Evolutionary conservation across 2,329 filamentous ascomycete genomes (phyloP), one percentile per base, ranked within the genome.

Genomic region (Colletotrichum shisoi): DNA sequence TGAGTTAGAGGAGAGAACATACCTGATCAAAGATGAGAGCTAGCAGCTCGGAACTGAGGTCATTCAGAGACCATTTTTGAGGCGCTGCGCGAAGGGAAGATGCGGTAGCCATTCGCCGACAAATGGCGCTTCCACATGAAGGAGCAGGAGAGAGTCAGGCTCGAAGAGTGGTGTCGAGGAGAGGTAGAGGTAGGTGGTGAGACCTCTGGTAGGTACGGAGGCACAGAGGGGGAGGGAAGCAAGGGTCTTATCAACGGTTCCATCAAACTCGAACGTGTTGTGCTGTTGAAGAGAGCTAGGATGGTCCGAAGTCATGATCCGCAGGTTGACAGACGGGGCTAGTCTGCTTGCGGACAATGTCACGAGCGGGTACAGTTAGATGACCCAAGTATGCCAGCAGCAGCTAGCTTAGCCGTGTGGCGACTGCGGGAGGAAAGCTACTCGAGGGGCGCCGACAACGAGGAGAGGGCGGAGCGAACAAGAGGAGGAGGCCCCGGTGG

Each of bases 11-110:
- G 17, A 27, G 52, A 40, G 21, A 13, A 66, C 71, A 42, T 74
- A 82, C 81, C 72, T 81, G 76, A 70, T 79, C 71, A 31, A 82
- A 75, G 40, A 83, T 77, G 44, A 82, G 72, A 59, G 73, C 70
- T n/a, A 83, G 57, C 17, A 83, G 71, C 72, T 83, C 81, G 4
- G 79, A 76, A 71, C 79, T 82, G 19, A 83, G 76, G 59, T 75
- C 71, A 58, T 76, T 69, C 21, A 79, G 69, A 11, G 74, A 76
- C 70, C 73, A 74, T 58, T 48, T 71, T 37, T 62, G 69, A 48
- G 54, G 51, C 58, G 64, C 37, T 60, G 40, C 61, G 67, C 51
- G 59, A 62, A 64, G 69, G 51, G 67, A 56, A 48, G 70, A 68
- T 51, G 67, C 66, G 59, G 71, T 69, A 56, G 71, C 70, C 71